Evolutionary conservation across 805 yeast species (phyloP).

Genomic region (Pichia sporocuriosa): DNA sequence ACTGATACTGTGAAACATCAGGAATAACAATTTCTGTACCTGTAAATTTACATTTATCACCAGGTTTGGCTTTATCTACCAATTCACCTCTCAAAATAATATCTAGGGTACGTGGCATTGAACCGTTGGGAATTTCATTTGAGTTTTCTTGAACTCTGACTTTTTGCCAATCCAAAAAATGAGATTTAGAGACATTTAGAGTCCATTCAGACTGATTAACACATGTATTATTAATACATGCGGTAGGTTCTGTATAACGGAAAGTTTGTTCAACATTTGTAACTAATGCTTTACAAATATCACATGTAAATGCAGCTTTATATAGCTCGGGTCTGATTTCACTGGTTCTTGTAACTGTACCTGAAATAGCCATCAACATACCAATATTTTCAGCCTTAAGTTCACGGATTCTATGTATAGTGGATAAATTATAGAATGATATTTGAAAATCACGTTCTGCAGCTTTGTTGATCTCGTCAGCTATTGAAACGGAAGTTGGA

Average conservation of each 20-base stretch:
- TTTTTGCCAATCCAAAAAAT: constrained; percentile 93
- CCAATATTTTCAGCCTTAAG: constrained; percentile 87
- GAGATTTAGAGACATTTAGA: constrained; percentile 72
- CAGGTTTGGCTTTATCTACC: constrained; percentile 95
- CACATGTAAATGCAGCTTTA: constrained; percentile 84
- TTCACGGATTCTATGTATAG: constrained; percentile 80
- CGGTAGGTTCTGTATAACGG: constrained; percentile 89
- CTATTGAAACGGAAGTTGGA: constrained; percentile 32
- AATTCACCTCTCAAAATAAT: constrained; percentile 88
- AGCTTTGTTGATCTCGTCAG: constrained; percentile 35
- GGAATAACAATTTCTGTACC: constrained; percentile 95
- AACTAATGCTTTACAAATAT: constrained; percentile 73
- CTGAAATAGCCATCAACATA: constrained; percentile 72
- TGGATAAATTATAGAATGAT: constrained; percentile 80
- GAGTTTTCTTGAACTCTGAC: constrained; percentile 94
- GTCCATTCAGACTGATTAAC: constrained; percentile 84
- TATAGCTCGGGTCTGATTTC: constrained; percentile 94
- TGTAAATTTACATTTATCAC: constrained; percentile 88
- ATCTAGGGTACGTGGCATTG: constrained; percentile 96
- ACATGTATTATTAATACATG: constrained; percentile 84
- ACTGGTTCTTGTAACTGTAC: constrained; percentile 92
- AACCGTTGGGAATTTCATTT: constrained; percentile 95
- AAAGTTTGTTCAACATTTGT: constrained; percentile 90
- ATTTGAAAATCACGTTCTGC: constrained; percentile 80
- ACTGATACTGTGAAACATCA: constrained; percentile 85